Evolutionary conservation across 305 asterid genomes (phyloP), one percentile per base, ranked within the genome.

Genomic region (Fraxinus albicans): DNA sequence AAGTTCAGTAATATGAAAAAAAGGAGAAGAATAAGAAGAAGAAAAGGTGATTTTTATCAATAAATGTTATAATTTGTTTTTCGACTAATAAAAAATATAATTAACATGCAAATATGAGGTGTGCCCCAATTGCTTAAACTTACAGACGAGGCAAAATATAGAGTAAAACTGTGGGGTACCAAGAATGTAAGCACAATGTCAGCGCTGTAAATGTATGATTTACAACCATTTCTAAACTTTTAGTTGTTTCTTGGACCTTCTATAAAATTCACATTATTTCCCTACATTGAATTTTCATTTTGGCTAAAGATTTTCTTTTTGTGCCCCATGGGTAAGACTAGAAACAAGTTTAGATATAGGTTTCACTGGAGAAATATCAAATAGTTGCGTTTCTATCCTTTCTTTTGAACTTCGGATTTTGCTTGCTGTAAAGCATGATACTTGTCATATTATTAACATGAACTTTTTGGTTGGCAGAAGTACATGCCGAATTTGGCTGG

Each of bases 401-500:
- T 9, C 60, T 38, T 19, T 44, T 73, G 10, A 17, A n/a, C 8
- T 40, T 13, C 7, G 13, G 53, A 21, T 75, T 44, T n/a, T 77
- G 60, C 27, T 19, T 35, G 8, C 72, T 23, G 72, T 23, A 23
- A 42, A 76, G 34, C 19, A 25, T 70, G 38, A 65, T 72, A 70
- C 75, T 35, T 77, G n/a, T 69, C 69, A 63, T 84, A 55, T 79
- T 74, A 31, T 86, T 35, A 31, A 13, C 40, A 70, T 31, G 4
- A 38, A 47, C 63, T 84, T 84, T 85, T 65, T 2, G 21, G 75
- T 60, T 88, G 79, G 86, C 94, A 96, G 98, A 94, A 92, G 83
- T 94, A 91, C 86, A 96, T 96, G 99, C 98, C 99, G 36, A 89
- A 90, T 65, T 87, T 96, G 93, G 99, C 99, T 38, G 89, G 93